Evolutionary conservation across 805 yeast genomes (phyloP).

Genomic region (Candida sphagnicola): DNA sequence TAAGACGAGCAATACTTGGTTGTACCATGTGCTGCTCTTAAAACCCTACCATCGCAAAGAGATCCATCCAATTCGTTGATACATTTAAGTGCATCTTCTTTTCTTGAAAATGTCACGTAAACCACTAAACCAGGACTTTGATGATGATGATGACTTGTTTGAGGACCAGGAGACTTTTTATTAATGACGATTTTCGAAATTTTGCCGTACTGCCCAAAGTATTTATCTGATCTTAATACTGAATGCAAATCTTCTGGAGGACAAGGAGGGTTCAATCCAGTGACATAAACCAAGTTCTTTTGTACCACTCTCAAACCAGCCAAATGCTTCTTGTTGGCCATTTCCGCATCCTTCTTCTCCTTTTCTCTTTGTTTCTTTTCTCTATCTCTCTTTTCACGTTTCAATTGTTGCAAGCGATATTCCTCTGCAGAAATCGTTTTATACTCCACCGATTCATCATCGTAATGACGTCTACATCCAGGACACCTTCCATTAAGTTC

Average conservation of each 20-base stretch:
- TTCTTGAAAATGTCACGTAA: slow-evolving; percentile 86
- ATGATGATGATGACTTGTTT: slow-evolving; percentile 31
- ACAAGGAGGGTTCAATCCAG: slow-evolving; percentile 86
- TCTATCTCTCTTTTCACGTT: slow-evolving; percentile 75
- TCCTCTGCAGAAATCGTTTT: slow-evolving; percentile 82
- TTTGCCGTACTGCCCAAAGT: slow-evolving; percentile 98
- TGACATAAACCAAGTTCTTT: slow-evolving; percentile 93
- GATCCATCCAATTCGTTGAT: slow-evolving; percentile 92
- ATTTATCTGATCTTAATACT: slow-evolving; percentile 81
- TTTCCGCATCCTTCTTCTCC: slow-evolving; percentile 87
- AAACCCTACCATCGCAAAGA: slow-evolving; percentile 81
- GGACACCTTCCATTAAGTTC: slow-evolving; percentile 96
- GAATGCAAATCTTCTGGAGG: slow-evolving; percentile 80
- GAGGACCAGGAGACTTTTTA: slow-evolving; percentile 55
- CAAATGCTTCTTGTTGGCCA: slow-evolving; percentile 77
- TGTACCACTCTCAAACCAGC: slow-evolving; percentile 99
- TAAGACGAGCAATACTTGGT: slow-evolving; percentile 98
- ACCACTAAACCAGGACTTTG: slow-evolving; percentile 84
- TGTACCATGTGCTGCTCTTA: slow-evolving; percentile 97
- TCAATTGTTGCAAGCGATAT: slow-evolving; percentile 73
- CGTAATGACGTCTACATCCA: slow-evolving; percentile 92
- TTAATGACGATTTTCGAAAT: slow-evolving; percentile 92
- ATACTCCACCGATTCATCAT: slow-evolving; percentile 90
- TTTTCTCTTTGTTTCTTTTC: slow-evolving; percentile 84
- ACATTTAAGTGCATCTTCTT: slow-evolving; percentile 94